Evolutionary conservation across 2,329 filamentous ascomycete species (phyloP).

Genomic region (Aspergillus texensis): DNA sequence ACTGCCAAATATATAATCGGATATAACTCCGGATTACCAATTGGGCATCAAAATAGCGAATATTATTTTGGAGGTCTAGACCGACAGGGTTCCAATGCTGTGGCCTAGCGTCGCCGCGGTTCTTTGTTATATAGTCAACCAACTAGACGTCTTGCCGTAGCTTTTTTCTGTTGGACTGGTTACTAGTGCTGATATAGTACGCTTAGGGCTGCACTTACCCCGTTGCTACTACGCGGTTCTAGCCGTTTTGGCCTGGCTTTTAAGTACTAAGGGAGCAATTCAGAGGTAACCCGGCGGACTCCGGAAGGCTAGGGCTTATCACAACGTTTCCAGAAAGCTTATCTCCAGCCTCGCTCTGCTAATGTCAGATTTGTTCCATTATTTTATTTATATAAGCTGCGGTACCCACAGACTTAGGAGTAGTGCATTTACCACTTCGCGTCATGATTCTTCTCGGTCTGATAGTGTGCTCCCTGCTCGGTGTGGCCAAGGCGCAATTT

Average conservation of each 20-base stretch:
- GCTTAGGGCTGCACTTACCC: not conserved
- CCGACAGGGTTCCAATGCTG: not conserved
- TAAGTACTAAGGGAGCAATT: not conserved
- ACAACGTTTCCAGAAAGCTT: not conserved
- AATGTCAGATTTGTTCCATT: not conserved
- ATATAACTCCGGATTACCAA: not conserved
- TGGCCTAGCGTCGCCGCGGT: not conserved
- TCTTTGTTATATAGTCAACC: too few species aligned
- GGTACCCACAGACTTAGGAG: too few species aligned
- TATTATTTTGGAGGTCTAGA: not conserved
- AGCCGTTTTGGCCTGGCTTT: not conserved
- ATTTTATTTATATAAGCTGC: not conserved
- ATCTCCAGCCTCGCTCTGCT: not conserved
- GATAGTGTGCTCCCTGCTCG: not conserved
- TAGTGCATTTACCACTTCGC: not conserved
- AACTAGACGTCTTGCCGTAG: not conserved
- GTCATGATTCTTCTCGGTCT: not conserved
- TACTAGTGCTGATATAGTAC: not conserved
- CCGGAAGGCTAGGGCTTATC: not conserved
- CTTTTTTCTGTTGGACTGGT: not conserved
- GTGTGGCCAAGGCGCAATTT: constrained; percentile 25
- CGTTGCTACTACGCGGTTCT: too few species aligned
- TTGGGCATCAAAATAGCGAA: not conserved
- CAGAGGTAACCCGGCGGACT: not conserved
- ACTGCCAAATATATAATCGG: not conserved